Conservation (phyloP, 345 rosid species). For the Toxicodendron radicans region DNA sequence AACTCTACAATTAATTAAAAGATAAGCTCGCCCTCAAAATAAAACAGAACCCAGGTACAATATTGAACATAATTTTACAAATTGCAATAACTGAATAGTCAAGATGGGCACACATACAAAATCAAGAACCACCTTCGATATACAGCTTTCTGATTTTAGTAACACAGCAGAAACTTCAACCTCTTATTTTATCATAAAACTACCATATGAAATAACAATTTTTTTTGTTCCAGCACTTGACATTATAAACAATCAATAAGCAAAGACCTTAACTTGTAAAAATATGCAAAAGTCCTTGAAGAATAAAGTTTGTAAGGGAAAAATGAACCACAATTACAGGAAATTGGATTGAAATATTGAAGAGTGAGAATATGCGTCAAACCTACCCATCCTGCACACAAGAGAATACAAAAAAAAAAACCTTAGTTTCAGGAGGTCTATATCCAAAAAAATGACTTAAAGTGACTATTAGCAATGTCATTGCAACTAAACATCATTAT, state of each 20-base stretch:
- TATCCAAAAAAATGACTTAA: neutral
- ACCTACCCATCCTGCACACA: constrained; percentile 78
- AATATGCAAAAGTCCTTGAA: neutral
- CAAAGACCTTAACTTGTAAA: neutral
- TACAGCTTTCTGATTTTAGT: neutral
- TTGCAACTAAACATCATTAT: no score
- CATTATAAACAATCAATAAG: neutral
- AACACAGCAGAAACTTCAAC: neutral
- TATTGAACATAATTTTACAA: no score
- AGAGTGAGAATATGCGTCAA: constrained; percentile 19
- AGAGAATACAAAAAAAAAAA: constrained; percentile 14
- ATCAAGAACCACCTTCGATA: neutral
- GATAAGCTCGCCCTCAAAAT: neutral
- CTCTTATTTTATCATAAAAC: neutral
- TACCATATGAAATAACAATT: neutral
- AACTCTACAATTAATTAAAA: neutral
- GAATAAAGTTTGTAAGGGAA: neutral
- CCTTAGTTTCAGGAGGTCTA: neutral
- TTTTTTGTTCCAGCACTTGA: neutral
- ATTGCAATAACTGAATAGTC: neutral
- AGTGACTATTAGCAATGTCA: neutral
- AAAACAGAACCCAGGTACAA: no score
- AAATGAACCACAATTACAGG: constrained; percentile 25
- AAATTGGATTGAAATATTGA: neutral
- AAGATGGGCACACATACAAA: neutral